phyloP scores from a whole-genome alignment of 371 early-diverging fungal genomes.

The Thermomucor indicae-seudaticae region DNA sequence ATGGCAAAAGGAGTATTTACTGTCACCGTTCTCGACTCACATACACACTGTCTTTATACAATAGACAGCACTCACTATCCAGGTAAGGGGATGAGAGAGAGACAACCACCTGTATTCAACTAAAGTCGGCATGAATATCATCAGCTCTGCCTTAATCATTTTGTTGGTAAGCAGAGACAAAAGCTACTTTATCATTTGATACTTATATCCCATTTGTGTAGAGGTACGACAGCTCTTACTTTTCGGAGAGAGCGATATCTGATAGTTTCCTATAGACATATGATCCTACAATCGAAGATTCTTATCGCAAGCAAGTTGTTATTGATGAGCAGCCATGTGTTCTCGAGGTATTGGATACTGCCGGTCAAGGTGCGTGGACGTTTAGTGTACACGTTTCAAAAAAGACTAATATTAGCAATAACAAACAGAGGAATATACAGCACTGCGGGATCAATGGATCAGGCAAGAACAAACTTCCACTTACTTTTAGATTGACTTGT shows the following conservation, averaged over 20 bases:
- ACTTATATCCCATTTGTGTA: neutral
- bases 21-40: too few species aligned
- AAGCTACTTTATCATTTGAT: neutral
- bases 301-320: conserved; percentile 94
- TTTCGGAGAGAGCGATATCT: too few species aligned
- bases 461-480: conserved; percentile 15
- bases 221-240: too few species aligned
- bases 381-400: too few species aligned
- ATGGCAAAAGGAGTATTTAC: neutral
- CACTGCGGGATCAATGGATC: conserved; percentile 93
- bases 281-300: conserved; percentile 97
- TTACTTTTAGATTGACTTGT: neutral
- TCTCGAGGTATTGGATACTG: conserved; percentile 93
- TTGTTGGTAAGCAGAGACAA: conserved; percentile 53
- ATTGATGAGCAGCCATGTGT: conserved; percentile 93
- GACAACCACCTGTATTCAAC: neutral
- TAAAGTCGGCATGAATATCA: neutral
- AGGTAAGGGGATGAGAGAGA: conserved; percentile 5
- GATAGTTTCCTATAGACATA: conserved; percentile 54
- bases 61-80: conserved; percentile 16
- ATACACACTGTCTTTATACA: too few species aligned
- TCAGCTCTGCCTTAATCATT: conserved; percentile 66
- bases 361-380: conserved; percentile 75
- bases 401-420: too few species aligned
- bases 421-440: conserved; percentile 69